Evolutionary conservation across 2,329 filamentous ascomycete genomes (phyloP).

Genomic region (Dactylellina sp.): DNA sequence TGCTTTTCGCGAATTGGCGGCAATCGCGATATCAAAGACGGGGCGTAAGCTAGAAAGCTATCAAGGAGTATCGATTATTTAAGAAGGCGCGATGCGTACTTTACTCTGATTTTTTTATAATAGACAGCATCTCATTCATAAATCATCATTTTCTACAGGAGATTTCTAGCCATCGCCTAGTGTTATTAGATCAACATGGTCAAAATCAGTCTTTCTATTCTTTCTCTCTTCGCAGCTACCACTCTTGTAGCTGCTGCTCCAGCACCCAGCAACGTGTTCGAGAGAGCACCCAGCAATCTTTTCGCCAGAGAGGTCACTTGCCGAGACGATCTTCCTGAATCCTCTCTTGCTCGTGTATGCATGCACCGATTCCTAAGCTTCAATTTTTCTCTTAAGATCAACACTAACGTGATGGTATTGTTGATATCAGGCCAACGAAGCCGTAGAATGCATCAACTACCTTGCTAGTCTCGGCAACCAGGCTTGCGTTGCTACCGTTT

Average conservation of each 20-base stretch:
- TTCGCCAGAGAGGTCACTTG: conserved; percentile 15
- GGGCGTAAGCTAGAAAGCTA: no score
- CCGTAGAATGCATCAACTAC: conserved; percentile 29
- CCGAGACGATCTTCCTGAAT: conserved; percentile 2
- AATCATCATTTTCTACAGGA: no score
- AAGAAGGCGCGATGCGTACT: no score
- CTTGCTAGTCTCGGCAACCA: conserved; percentile 23
- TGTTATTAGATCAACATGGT: conserved; percentile 10
- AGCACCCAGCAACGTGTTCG: conserved; percentile 1
- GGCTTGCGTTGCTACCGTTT: conserved; percentile 26
- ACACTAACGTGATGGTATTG: background rate
- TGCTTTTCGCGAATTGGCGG: no score
- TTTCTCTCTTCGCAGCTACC: background rate
- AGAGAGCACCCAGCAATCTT: background rate
- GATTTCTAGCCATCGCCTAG: no score
- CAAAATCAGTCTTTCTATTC: conserved; percentile 7
- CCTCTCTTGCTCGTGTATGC: conserved; percentile 6
- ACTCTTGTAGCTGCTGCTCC: conserved; percentile 14
- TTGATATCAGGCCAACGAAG: conserved; percentile 16
- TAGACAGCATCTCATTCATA: no score
- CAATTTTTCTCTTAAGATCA: background rate
- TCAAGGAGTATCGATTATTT: no score
- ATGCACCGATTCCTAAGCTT: background rate
- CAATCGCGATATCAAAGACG: no score
- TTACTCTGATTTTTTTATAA: no score